phyloP scores from a whole-genome alignment of 257 asterid species.

The Gentiana macrophylla region DNA sequence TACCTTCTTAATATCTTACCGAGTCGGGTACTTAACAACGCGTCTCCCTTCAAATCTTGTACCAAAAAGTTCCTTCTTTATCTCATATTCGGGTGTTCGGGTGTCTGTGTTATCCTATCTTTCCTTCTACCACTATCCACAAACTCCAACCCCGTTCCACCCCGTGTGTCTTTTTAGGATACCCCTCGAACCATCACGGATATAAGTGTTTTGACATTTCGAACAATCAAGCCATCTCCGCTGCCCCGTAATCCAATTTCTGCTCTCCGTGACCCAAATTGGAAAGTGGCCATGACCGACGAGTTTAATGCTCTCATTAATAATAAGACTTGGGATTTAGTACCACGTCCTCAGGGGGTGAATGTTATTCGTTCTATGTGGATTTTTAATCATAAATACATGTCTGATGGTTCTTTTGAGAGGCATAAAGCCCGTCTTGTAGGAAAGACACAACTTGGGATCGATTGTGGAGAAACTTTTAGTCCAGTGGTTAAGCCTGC shows the following conservation, averaged over 20 bases:
- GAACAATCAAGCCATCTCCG: neutral
- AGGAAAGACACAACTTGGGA: neutral
- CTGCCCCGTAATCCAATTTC: neutral
- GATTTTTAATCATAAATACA: neutral
- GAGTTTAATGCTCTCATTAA: neutral
- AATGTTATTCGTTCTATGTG: neutral
- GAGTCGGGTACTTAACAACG: neutral
- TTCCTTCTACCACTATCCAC: neutral
- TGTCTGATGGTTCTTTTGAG: neutral
- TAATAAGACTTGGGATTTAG: neutral
- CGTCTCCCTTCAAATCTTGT: neutral
- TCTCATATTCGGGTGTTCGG: neutral
- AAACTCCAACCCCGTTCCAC: constrained; percentile 2
- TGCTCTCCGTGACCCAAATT: neutral
- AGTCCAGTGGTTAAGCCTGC: no score
- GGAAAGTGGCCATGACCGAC: neutral
- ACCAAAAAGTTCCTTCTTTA: neutral
- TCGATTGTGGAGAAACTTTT: neutral
- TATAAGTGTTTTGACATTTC: neutral
- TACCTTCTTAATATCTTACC: neutral
- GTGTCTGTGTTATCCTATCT: neutral
- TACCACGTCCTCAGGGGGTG: neutral
- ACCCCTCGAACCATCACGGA: neutral
- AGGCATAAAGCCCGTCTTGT: neutral
- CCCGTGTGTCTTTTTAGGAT: constrained; percentile 6